Evolutionary conservation across 192 early-diverging fungal species (phyloP).

Genomic region (Linnemannia exigua): DNA sequence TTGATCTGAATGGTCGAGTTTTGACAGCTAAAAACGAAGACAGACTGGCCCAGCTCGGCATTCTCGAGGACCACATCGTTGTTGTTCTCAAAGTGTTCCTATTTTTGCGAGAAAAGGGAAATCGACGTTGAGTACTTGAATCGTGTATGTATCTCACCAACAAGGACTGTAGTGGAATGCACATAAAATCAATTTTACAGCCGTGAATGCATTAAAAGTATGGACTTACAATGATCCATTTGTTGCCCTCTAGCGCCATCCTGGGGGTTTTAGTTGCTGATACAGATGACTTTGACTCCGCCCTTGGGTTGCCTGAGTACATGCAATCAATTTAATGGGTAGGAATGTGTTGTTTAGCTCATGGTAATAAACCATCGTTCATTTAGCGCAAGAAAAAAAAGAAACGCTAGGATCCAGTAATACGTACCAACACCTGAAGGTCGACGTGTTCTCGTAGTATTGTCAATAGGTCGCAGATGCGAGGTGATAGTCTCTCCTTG

Average conservation of each 20-base stretch:
- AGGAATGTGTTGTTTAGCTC: not conserved
- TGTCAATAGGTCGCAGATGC: conserved; percentile 93
- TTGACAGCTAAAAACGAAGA: conserved; percentile 95
- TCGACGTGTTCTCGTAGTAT: conserved; percentile 96
- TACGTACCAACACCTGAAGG: conserved; percentile 56
- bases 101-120: not conserved
- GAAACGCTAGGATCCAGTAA: not conserved
- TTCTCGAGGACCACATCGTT: conserved; percentile 84
- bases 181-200: not conserved
- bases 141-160: not conserved
- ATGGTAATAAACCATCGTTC: not conserved
- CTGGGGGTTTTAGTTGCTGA: conserved; percentile 77
- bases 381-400: too few species aligned
- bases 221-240: conserved; percentile 85
- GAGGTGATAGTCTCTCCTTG: conserved; percentile 78
- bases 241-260: conserved; percentile 87
- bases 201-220: not conserved
- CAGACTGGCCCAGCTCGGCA: conserved; percentile 85
- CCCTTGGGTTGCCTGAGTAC: conserved; percentile 54
- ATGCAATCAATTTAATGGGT: not conserved
- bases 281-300: conserved; percentile 61
- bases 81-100: conserved; percentile 87
- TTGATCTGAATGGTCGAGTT: conserved; percentile 92
- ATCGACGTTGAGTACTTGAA: not conserved
- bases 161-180: not conserved